Evolutionary conservation across 345 rosid species (phyloP).

Genomic region (Eucalyptus camaldulensis): DNA sequence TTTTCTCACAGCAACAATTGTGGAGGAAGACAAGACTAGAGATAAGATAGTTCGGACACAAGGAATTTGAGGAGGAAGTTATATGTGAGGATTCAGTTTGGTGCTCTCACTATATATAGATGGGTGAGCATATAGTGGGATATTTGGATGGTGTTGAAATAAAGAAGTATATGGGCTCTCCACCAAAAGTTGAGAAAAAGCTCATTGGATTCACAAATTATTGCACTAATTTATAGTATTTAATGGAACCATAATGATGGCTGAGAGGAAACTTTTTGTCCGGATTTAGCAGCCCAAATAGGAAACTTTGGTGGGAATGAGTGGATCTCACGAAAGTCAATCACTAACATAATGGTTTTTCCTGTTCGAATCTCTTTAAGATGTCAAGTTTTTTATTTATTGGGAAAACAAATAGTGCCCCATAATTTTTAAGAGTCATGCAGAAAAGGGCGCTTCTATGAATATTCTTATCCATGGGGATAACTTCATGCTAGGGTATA

Average conservation of each 20-base stretch:
- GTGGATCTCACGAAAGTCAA: neutral
- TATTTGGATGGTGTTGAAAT: neutral
- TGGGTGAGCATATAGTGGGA: neutral
- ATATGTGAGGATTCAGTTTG: neutral
- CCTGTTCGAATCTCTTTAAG: neutral
- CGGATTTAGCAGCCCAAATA: neutral
- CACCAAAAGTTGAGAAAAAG: neutral
- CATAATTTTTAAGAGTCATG: neutral
- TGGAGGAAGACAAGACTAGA: neutral
- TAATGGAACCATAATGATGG: neutral
- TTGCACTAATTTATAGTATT: neutral
- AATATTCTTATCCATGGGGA: neutral
- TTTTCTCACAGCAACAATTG: neutral
- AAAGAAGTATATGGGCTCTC: neutral
- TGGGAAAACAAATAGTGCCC: neutral
- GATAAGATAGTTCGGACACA: neutral
- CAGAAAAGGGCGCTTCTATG: neutral
- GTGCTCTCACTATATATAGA: neutral
- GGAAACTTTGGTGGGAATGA: slow-evolving; percentile 3
- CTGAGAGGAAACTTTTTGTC: neutral
- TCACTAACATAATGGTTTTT: neutral
- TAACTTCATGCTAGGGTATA: neutral
- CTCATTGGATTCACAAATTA: neutral
- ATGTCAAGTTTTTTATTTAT: neutral
- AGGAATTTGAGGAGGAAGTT: neutral